Percentiles rank a stretch among this genome's conserved stretches.
These are phyloP conservation scores for Dillenia suffruticosa DNA, from an alignment of 164 flowering plant species.

Conservation along the genomic window DNA sequence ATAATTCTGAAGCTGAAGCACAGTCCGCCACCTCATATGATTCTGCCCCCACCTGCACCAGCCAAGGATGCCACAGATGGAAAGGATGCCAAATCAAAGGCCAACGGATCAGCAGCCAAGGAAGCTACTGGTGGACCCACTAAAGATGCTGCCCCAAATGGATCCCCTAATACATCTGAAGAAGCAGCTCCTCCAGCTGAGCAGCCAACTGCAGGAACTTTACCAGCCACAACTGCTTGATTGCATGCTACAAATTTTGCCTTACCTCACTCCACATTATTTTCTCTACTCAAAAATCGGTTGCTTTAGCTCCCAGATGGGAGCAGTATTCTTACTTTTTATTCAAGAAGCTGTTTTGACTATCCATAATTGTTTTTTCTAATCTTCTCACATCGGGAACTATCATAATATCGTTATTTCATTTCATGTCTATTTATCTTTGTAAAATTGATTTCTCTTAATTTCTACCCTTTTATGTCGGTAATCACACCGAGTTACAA, in stretches of 20 bases:
- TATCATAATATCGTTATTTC: not conserved
- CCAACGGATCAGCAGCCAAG: slow-evolving; percentile 25
- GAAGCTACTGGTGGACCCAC: slow-evolving; percentile 18
- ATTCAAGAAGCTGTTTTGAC: no score
- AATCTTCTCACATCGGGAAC: slow-evolving; percentile 3
- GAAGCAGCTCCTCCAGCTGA: slow-evolving; percentile 27
- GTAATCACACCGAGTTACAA: no score
- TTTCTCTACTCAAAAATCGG: slow-evolving; percentile 3
- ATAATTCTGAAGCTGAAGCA: slow-evolving; percentile 84
- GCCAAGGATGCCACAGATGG: slow-evolving; percentile 50
- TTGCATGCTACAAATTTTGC: slow-evolving; percentile 2
- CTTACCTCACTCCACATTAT: not conserved
- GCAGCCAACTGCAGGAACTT: slow-evolving; percentile 30
- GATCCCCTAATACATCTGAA: slow-evolving; percentile 25
- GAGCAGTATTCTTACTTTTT: no score
- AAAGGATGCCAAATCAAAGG: slow-evolving; percentile 25
- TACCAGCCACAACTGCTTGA: slow-evolving; percentile 33
- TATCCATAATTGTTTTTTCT: slow-evolving; percentile 8
- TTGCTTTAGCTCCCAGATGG: no score
- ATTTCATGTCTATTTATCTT: no score
- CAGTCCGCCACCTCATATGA: slow-evolving; percentile 88
- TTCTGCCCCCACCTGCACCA: slow-evolving; percentile 70
- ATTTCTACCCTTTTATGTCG: no score
- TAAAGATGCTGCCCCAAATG: slow-evolving; percentile 30
- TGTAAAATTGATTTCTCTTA: no score